Conservation (phyloP, 108 stramenopile species). For the Mayamaea pseudoterrestris region DNA sequence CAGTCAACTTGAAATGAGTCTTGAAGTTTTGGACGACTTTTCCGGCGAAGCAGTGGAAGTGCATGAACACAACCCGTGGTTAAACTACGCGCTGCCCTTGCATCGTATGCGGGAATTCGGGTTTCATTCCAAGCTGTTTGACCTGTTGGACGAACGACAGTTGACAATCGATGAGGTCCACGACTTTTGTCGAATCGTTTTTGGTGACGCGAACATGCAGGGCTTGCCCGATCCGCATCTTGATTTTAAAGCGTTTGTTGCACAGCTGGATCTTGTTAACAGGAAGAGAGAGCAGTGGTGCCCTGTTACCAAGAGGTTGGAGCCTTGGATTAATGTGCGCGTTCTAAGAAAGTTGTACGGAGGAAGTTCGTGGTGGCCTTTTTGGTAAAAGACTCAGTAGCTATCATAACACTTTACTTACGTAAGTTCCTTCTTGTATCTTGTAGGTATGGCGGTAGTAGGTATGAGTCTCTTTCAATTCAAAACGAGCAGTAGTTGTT, state of each 20-base stretch:
- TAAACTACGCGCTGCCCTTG: conserved; percentile 79
- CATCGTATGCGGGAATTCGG: conserved; percentile 86
- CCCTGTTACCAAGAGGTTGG: conserved; percentile 45
- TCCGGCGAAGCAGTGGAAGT: conserved; percentile 75
- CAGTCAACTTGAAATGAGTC: conserved; percentile 52
- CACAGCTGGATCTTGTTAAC: conserved; percentile 14
- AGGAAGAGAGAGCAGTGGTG: conserved; percentile 54
- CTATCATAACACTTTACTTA: too few species aligned
- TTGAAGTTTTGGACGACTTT: conserved; percentile 86
- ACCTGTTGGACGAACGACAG: conserved; percentile 69
- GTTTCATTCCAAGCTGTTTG: conserved; percentile 64
- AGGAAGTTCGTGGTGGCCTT: not conserved
- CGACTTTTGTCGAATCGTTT: conserved; percentile 54
- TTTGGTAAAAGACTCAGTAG: too few species aligned
- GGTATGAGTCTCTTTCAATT: too few species aligned
- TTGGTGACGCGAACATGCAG: conserved; percentile 30
- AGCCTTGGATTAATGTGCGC: conserved; percentile 58
- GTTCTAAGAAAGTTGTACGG: conserved; percentile 28
- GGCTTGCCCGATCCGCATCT: conserved; percentile 57
- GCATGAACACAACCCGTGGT: conserved; percentile 66
- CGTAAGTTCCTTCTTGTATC: too few species aligned
- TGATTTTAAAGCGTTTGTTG: conserved; percentile 53
- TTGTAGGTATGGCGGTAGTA: too few species aligned
- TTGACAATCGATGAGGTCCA: conserved; percentile 50
- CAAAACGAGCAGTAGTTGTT: too few species aligned